Evolutionary conservation across 176 grass and related monocot species (phyloP).

Genomic region (Areca catechu): DNA sequence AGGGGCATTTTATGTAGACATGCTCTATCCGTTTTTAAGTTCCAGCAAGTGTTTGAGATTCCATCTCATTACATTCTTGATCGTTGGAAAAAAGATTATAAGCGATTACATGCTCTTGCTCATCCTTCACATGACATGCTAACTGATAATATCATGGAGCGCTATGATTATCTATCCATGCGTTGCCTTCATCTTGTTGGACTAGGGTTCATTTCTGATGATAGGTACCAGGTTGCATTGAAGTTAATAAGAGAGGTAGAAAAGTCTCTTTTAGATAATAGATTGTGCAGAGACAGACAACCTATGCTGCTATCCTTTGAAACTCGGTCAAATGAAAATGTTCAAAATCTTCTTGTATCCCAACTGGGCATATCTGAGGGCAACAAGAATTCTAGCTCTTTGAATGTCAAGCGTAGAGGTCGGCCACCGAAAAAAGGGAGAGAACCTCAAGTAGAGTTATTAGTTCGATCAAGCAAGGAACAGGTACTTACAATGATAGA

Average conservation of each 20-base stretch:
- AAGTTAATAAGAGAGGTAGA: constrained; percentile 79
- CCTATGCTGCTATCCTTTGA: constrained; percentile 68
- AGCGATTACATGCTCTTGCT: constrained; percentile 48
- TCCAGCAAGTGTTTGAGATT: constrained; percentile 84
- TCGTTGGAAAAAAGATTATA: constrained; percentile 89
- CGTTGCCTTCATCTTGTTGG: constrained; percentile 45
- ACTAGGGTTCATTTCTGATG: constrained; percentile 75
- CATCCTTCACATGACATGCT: constrained; percentile 28
- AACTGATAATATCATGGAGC: constrained; percentile 28
- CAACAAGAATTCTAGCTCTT: constrained; percentile 42
- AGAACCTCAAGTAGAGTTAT: constrained; percentile 42
- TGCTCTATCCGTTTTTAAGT: constrained; percentile 71
- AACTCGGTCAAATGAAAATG: constrained; percentile 56
- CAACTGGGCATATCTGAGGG: constrained; percentile 35
- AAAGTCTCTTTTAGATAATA: constrained; percentile 59
- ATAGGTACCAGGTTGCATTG: constrained; percentile 73
- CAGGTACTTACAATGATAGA: constrained; percentile 29
- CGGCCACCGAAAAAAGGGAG: constrained; percentile 53
- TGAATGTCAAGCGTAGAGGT: constrained; percentile 50
- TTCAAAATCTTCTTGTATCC: constrained; percentile 33
- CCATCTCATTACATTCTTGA: constrained; percentile 66
- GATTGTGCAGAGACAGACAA: constrained; percentile 47
- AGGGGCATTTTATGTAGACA: constrained; percentile 92
- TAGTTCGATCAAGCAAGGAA: constrained; percentile 57
- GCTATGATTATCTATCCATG: constrained; percentile 41